Evolutionary conservation across 2,329 filamentous ascomycete species (phyloP).

Genomic region (Neofusicoccum laricinum): DNA sequence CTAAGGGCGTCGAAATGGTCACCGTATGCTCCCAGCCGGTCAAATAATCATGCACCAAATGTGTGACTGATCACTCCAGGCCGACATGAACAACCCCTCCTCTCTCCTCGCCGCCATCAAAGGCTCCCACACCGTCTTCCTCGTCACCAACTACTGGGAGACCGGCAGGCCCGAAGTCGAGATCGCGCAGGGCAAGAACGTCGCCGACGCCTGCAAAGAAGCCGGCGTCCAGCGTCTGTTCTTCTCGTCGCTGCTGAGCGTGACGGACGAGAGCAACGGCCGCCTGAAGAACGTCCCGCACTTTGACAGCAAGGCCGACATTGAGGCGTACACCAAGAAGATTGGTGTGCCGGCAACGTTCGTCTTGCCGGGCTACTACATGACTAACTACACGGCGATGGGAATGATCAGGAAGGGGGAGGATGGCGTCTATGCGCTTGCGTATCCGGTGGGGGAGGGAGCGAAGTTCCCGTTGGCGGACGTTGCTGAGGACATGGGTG

Average conservation of each 20-base stretch:
- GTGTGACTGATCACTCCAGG: slow-evolving; percentile 37
- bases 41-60: background rate
- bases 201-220: slow-evolving; percentile 29
- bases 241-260: slow-evolving; percentile 33
- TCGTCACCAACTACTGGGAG: slow-evolving; percentile 22
- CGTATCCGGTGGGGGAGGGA: slow-evolving; percentile 4
- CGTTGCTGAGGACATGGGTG: slow-evolving; percentile 18
- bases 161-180: slow-evolving; percentile 25
- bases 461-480: slow-evolving; percentile 18
- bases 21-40: slow-evolving; percentile 46
- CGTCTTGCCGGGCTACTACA: slow-evolving; percentile 25
- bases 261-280: slow-evolving; percentile 26
- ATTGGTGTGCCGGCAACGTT: slow-evolving; percentile 21
- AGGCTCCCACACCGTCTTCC: slow-evolving; percentile 27
- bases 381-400: slow-evolving; percentile 16
- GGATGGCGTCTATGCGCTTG: slow-evolving; percentile 14
- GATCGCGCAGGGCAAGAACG: slow-evolving; percentile 31
- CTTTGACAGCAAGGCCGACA: slow-evolving; percentile 37
- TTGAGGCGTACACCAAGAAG: slow-evolving; percentile 30
- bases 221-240: slow-evolving; percentile 38
- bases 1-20: slow-evolving; percentile 50
- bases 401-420: background rate
- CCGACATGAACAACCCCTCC: slow-evolving; percentile 25
- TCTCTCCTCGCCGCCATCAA: slow-evolving; percentile 26
- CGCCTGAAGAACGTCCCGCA: slow-evolving; percentile 31